These are phyloP conservation scores for Cyanidium caldarium DNA, from an alignment of 23 red algal genomes.

Conservation along the genomic window DNA sequence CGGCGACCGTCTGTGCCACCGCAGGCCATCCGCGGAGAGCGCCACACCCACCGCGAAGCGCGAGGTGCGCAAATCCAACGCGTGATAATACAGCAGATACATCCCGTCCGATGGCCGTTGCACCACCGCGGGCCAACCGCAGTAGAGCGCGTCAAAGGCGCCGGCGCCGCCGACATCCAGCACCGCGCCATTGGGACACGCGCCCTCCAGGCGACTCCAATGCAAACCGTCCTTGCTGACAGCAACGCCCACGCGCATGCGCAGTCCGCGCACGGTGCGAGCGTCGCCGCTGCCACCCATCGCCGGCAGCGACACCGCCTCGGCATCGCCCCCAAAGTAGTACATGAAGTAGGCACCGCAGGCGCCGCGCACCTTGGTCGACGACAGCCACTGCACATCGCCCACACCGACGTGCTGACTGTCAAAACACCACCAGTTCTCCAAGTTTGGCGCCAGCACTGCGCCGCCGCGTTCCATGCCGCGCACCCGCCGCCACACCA, in stretches of 20 bases:
- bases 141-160: conserved; percentile 29
- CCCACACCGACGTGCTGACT: conserved; percentile 21
- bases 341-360: conserved; percentile 57
- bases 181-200: conserved; percentile 25
- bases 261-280: conserved; percentile 13
- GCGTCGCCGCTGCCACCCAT: too few relatives aligned
- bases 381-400: conserved; percentile 20
- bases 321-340: conserved; percentile 28
- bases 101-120: background rate
- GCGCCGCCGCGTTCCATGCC: conserved; percentile 17
- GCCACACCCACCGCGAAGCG: conserved; percentile 24
- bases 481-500: conserved; percentile 19
- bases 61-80: conserved; percentile 1
- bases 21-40: conserved; percentile 22
- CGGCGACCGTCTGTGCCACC: too few relatives aligned
- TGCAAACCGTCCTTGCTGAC: conserved; percentile 60
- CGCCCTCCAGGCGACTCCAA: conserved; percentile 48
- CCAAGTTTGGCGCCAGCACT: conserved; percentile 35
- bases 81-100: conserved; percentile 54
- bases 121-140: conserved; percentile 14
- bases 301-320: too few relatives aligned
- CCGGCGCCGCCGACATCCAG: conserved; percentile 20
- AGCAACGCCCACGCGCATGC: conserved; percentile 41
- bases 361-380: conserved; percentile 18
- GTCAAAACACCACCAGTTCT: conserved; percentile 57